Evolutionary conservation across 768 basidiomycete genomes (phyloP).

Genomic region (Phaeotremella skinneri): DNA sequence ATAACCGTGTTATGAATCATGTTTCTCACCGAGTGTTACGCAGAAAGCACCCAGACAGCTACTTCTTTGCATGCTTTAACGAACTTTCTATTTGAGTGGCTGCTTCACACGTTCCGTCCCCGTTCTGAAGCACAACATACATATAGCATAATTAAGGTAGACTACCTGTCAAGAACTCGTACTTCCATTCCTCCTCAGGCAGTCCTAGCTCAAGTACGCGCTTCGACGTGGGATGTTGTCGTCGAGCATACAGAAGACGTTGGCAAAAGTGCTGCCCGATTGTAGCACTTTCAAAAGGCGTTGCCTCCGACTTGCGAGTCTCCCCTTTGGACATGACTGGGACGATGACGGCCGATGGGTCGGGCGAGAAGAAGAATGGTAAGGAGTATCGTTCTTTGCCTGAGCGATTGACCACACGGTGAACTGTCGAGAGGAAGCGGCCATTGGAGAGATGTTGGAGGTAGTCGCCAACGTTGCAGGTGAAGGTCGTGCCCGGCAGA

Average conservation of each 20-base stretch:
- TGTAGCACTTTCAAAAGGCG: not conserved
- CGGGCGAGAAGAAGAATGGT: slow-evolving; percentile 23
- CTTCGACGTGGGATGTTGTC: slow-evolving; percentile 19
- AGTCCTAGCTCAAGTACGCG: slow-evolving; percentile 14
- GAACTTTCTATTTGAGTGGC: too few species aligned
- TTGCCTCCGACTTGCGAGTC: not conserved
- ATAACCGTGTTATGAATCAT: too few species aligned
- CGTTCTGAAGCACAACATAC: too few species aligned
- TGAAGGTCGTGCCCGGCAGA: slow-evolving; percentile 11
- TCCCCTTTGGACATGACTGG: not conserved
- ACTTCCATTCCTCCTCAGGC: slow-evolving; percentile 15
- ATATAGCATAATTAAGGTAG: slow-evolving; percentile 10
- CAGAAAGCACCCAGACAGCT: too few species aligned
- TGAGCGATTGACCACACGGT: slow-evolving; percentile 21
- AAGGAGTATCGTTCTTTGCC: slow-evolving; percentile 18
- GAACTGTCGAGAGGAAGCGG: slow-evolving; percentile 14
- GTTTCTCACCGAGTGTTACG: too few species aligned
- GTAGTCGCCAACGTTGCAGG: slow-evolving; percentile 22
- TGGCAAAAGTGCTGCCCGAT: slow-evolving; percentile 4
- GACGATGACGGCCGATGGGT: slow-evolving; percentile 5
- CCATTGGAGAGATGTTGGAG: slow-evolving; percentile 5
- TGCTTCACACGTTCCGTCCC: too few species aligned
- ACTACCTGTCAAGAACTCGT: slow-evolving; percentile 12
- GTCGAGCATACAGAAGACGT: slow-evolving; percentile 7
- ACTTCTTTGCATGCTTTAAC: too few species aligned